Evolutionary conservation across 257 asterid species (phyloP).

Genomic region (Rehmannia glutinosa): DNA sequence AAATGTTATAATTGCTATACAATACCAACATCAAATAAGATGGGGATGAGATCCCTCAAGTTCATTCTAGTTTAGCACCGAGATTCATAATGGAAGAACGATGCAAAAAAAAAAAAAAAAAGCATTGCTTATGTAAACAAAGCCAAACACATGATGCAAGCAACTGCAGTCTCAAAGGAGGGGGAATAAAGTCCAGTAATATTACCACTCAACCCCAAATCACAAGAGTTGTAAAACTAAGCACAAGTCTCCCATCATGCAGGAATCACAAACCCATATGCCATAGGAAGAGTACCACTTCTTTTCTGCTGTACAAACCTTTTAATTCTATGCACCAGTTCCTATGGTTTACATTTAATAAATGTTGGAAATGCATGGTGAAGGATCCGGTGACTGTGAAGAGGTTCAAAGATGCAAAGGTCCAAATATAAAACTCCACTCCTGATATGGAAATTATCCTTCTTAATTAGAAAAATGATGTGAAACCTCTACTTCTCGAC

Average conservation of each 20-base stretch:
- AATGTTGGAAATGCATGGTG: no score
- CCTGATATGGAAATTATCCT: background rate
- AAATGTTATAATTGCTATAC: background rate
- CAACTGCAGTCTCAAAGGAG: background rate
- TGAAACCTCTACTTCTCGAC: background rate
- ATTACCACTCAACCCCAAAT: background rate
- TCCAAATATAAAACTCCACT: background rate
- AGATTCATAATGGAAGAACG: background rate
- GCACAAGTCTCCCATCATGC: background rate
- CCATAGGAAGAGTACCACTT: background rate
- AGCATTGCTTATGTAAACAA: background rate
- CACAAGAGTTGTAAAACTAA: background rate
- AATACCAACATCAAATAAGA: background rate
- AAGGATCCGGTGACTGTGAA: no score
- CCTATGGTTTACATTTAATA: no score
- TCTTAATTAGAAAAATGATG: background rate
- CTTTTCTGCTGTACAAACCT: no score
- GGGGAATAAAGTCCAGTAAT: background rate
- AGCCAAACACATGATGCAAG: background rate
- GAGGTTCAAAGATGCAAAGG: no score
- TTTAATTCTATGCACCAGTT: no score
- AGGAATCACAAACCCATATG: background rate
- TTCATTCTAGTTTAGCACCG: background rate
- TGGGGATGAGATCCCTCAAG: constrained; percentile 6
- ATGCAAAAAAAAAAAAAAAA: background rate